phyloP scores from a whole-genome alignment of 2,329 filamentous ascomycete genomes.

The Lomentospora prolificans region DNA sequence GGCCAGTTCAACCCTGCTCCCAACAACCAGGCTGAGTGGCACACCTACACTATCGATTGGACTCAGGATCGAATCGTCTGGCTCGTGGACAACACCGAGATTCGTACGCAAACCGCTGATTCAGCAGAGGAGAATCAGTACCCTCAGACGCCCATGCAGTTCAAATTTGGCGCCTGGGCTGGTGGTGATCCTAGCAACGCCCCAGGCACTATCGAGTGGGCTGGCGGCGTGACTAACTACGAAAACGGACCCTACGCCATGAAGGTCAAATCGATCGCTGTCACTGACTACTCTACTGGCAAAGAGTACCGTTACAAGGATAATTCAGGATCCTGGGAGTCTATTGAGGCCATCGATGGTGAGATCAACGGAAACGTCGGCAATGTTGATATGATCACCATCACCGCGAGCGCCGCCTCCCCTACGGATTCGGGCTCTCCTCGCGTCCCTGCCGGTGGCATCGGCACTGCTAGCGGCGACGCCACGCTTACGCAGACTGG shows the following conservation, averaged over 20 bases:
- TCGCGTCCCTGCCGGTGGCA: slow-evolving; percentile 61
- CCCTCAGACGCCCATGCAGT: slow-evolving; percentile 89
- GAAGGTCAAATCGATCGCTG: slow-evolving; percentile 63
- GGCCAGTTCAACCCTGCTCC: slow-evolving; percentile 64
- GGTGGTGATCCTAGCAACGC: slow-evolving; percentile 78
- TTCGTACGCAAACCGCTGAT: slow-evolving; percentile 62
- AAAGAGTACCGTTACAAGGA: slow-evolving; percentile 75
- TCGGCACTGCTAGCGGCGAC: slow-evolving; percentile 45
- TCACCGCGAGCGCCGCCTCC: slow-evolving; percentile 51
- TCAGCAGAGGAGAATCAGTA: slow-evolving; percentile 68
- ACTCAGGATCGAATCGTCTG: slow-evolving; percentile 76
- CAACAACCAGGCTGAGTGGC: slow-evolving; percentile 64
- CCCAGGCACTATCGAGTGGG: slow-evolving; percentile 80
- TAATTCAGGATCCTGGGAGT: slow-evolving; percentile 66
- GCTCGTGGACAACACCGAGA: slow-evolving; percentile 68
- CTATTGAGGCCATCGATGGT: slow-evolving; percentile 74
- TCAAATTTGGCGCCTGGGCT: slow-evolving; percentile 88
- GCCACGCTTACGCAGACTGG: slow-evolving; percentile 47
- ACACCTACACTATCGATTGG: slow-evolving; percentile 91
- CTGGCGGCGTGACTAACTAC: slow-evolving; percentile 78
- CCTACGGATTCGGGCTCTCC: slow-evolving; percentile 54
- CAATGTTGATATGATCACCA: slow-evolving; percentile 38
- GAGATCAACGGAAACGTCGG: slow-evolving; percentile 59
- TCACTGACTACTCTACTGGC: slow-evolving; percentile 91
- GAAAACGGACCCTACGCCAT: slow-evolving; percentile 75